phyloP scores from a whole-genome alignment of 2,329 filamentous ascomycete genomes.

The Colletotrichum aenigma region DNA sequence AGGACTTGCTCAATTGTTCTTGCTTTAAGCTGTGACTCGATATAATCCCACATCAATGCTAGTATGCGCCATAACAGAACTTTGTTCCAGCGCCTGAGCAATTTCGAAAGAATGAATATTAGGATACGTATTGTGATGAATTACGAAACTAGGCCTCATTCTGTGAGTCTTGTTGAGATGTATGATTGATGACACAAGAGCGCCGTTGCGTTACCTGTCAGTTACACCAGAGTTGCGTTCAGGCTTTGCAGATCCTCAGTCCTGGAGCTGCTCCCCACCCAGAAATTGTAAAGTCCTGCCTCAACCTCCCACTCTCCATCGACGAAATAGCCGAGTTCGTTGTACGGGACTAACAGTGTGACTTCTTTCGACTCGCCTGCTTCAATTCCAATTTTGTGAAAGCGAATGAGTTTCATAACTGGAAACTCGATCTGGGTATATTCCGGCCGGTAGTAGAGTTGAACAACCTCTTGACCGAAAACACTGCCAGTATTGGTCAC shows the following conservation, averaged over 20 bases:
- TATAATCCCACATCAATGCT: neutral
- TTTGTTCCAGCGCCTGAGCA: neutral
- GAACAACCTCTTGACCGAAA: slow-evolving; percentile 36
- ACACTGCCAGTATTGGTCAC: slow-evolving; percentile 51
- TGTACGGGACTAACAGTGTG: slow-evolving; percentile 31
- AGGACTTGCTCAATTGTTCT: too few relatives aligned
- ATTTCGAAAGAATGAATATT: neutral
- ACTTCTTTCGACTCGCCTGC: slow-evolving; percentile 41
- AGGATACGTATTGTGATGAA: neutral
- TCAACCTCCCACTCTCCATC: slow-evolving; percentile 26
- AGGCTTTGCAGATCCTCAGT: neutral
- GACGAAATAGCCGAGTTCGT: slow-evolving; percentile 33
- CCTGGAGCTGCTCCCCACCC: slow-evolving; percentile 32
- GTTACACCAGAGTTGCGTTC: neutral
- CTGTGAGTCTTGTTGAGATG: neutral
- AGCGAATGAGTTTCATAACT: slow-evolving; percentile 54
- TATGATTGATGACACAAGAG: neutral
- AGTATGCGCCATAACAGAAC: rapidly evolving
- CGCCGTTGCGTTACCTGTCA: neutral
- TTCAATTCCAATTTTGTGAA: slow-evolving; percentile 47
- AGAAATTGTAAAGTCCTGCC: slow-evolving; percentile 31
- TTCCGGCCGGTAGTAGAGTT: slow-evolving; percentile 44
- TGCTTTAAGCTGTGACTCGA: neutral
- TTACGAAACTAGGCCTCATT: neutral
- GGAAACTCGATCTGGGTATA: slow-evolving; percentile 40